Conservation (phyloP, 805 yeast genomes). For the Wickerhamia fluorescens region DNA sequence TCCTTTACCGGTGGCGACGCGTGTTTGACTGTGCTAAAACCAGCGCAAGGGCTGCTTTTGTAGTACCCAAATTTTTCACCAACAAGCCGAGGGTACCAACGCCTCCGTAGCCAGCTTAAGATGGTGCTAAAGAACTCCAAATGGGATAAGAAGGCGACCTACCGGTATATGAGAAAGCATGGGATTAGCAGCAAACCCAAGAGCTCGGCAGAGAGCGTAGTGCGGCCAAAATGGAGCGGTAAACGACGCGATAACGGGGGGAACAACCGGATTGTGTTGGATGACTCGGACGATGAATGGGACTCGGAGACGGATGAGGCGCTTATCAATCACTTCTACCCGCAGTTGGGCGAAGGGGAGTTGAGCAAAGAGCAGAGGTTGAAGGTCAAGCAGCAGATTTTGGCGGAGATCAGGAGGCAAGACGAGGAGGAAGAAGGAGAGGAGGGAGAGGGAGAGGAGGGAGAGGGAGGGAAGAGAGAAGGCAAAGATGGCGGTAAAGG, state of each 20-base stretch:
- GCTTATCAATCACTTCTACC: constrained; percentile 33
- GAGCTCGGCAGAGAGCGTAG: constrained; percentile 8
- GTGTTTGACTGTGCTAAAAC: too few species aligned
- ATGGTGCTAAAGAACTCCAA: constrained; percentile 39
- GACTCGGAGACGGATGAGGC: constrained; percentile 34
- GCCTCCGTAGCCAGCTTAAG: too few species aligned
- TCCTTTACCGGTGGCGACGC: too few species aligned
- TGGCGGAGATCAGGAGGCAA: constrained; percentile 19
- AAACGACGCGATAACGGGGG: constrained; percentile 14
- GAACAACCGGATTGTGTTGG: constrained; percentile 11
- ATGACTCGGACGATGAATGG: constrained; percentile 31
- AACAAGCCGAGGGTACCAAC: too few species aligned
- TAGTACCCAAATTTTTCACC: too few species aligned
- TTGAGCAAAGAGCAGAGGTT: constrained; percentile 27
- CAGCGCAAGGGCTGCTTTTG: too few species aligned
- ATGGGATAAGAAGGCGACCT: constrained; percentile 39
- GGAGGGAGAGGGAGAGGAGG: constrained; percentile 6
- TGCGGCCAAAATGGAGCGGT: constrained; percentile 28
- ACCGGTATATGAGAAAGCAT: constrained; percentile 33
- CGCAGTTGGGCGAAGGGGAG: constrained; percentile 28
- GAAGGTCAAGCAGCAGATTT: constrained; percentile 29
- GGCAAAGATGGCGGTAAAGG: too few species aligned
- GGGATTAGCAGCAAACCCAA: constrained; percentile 17
- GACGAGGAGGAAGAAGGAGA: constrained; percentile 11
- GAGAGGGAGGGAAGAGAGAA: constrained; percentile 5